Base-by-base conservation (phyloP, 2,329 filamentous ascomycete species). In the Alternaria infectoria region DNA sequence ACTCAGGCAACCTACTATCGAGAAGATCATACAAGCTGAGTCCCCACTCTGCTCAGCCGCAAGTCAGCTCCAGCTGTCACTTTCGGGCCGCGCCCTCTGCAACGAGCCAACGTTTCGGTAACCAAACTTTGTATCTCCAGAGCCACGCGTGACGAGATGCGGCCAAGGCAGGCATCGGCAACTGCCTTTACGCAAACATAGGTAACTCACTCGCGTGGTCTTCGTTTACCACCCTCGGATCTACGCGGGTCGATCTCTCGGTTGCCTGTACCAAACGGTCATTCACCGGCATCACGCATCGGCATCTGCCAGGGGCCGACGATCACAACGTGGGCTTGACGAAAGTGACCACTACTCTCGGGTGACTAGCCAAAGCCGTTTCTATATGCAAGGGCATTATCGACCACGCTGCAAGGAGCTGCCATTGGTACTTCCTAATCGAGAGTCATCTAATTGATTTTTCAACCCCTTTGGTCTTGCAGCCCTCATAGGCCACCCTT, bases 231-330 rank as follows among this genome's bases (percentile, higher is more conserved):
- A 54, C n/a, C 12, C 15, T 43, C 44, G 50, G 60, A 47, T 30
- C 46, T n/a, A 13, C 26, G 23, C 25, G 43, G 43, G 43, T 23
- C 50, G 55, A 62, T 59, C 49, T 30, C 44, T 49, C 19, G n/a
- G 49, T 32, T 54, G 45, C 10, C 11, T 40, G 49, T 62, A 54
- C 10, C 45, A 62, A 45, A 51, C 60, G 56, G 60, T 49, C 50
- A 54, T 26, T 28, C 45, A 51, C 45, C 56, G 56, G 60, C 60
- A 55, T 28, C 25, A 32, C 44, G 32, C 59, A 43, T 59, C 44
- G 28, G 26, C 49, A 47, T 52, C 13, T 57, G 23, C 47, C 49
- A 62, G 26, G 21, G 36, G 17, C 32, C 25, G 49, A 58, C 44
- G 50, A 59, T 62, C 56, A 46, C 10, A 56, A 59, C 19, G 25